Percentiles rank a stretch among this genome's conserved stretches.
phyloP scores from a whole-genome alignment of 2,329 filamentous ascomycete genomes.

The Aureobasidium sp. region DNA sequence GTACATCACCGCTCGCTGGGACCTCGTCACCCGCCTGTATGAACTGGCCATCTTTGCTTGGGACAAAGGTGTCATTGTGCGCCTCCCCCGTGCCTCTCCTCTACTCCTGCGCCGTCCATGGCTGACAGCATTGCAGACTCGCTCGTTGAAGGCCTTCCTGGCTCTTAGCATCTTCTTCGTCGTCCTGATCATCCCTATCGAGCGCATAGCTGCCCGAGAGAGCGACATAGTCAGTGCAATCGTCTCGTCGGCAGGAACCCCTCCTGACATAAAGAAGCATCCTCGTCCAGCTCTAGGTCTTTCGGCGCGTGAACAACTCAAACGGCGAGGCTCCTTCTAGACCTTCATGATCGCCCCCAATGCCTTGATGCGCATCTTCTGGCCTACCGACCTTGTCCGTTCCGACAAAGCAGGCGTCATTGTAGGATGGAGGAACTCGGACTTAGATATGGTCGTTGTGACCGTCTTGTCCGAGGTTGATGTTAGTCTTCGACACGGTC shows the following conservation, averaged over 20 bases:
- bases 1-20: conserved; percentile 99
- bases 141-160: conserved; percentile 77
- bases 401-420: conserved; percentile 74
- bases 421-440: conserved; percentile 92
- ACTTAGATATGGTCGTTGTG: conserved; percentile 82
- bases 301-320: conserved; percentile 90
- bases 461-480: conserved; percentile 86
- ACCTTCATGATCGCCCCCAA: conserved; percentile 56
- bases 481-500: conserved; percentile 45
- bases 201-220: conserved; percentile 74
- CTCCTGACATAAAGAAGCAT: conserved; percentile 52
- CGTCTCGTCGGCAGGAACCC: not conserved
- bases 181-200: conserved; percentile 74
- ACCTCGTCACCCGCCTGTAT: conserved; percentile 93
- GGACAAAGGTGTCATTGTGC: conserved; percentile 94
- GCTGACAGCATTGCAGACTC: conserved; percentile 50
- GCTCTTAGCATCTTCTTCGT: conserved; percentile 80
- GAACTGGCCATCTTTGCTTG: conserved; percentile 95
- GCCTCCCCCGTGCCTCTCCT: not conserved
- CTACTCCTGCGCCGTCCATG: not conserved
- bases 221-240: conserved; percentile 61
- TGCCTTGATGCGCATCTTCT: conserved; percentile 95
- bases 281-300: conserved; percentile 74
- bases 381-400: conserved; percentile 79
- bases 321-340: conserved; percentile 89